Base-by-base conservation (phyloP, 164 flowering plant species). In the Vitis amurensis region DNA sequence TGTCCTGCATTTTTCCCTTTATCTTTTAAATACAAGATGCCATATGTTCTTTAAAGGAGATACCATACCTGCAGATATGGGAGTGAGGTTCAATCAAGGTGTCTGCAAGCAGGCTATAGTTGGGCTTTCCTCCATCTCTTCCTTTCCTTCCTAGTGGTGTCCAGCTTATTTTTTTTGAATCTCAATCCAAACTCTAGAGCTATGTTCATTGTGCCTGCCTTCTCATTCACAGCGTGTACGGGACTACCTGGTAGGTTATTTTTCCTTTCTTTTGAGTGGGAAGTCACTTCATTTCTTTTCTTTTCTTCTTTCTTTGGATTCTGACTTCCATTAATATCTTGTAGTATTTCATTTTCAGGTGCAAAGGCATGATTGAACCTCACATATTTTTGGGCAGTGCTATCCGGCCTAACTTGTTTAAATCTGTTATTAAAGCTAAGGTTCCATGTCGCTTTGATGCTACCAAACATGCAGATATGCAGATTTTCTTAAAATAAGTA, bases 11-110 rank as follows among this genome's bases (percentile, higher is more conserved):
- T 1, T 64, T 10, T 1, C 15, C 16, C 55, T 11, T 66, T 55
- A n/a, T 16, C 11, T 56, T 56, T 11, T 27, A 8, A 49, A 17
- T 10, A 44, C 10, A 55, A 72, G 70, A 52, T 72, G 70, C 70
- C 65, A 63, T 44, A 58, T 74, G 77, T 59, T 73, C 31, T 64
- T 64, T 58, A 74, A 68, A 68, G 58, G 56, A 68, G 63, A 68
- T 17, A 68, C 72, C 69, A 59, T 59, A 65, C 55, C 77, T 27
- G 61, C 59, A 14, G 47, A 5, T 10, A 9, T 48, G 64, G 68
- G 55, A 67, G 68, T 73, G 75, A 66, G 69, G 70, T 66, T 59
- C 69, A 64, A 65, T 58, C 74, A 71, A 57, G 12, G 23, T 11
- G 49, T 55, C 17, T 56, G 48, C 53, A 51, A 51, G 15, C 53